Evolutionary conservation across 2,329 filamentous ascomycete genomes (phyloP), one percentile per base, ranked within the genome.

Genomic region (Paraphaeosphaeria sporulosa): DNA sequence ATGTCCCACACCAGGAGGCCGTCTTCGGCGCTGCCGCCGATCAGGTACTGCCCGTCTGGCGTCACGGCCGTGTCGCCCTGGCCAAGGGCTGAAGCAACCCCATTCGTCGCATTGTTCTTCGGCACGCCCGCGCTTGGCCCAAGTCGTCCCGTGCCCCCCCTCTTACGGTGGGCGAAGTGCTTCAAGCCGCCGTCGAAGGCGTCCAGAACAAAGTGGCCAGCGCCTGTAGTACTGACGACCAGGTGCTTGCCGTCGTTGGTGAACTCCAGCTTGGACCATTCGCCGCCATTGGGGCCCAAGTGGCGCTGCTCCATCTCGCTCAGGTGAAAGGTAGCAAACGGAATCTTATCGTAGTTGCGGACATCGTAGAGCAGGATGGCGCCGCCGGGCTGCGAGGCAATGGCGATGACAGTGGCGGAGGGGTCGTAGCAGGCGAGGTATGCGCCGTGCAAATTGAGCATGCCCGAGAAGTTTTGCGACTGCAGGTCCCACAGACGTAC

Each of bases 211-310:
- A 95, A 96, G 77, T 99, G 95, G 0, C 93, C 93, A 54, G 85
- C 85, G 7, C 91, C 92, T 51, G 90, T 92, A 2, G 94, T 98
- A 15, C 91, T 92, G 19, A 99, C 78, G 5, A 99, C 84, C 50
- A 99, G 80, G 61, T 87, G 87, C 73, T 96, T 96, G 19, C 95
- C 95, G 71, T 99, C 95, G 71, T 99, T 99, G 59, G 92, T 95
- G 75, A 99, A 98, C 71, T 97, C 93, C 44, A 99, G 84, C 68
- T 91, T 93, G 1, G 92, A 95, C 95, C 95, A 99, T 12, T 89
- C 89, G 55, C 85, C 85, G 54, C 66, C 82, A 51, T 79, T 84
- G 47, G 80, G 48, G n/a, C 76, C 75, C 2, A 73, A 65, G 59
- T 74, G 74, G 13, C 70, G 70, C 47, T 75, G 83, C 67, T 90